Evolutionary conservation across 2,329 filamentous ascomycete genomes (phyloP).

Genomic region (Sarocladiaceae sp.): DNA sequence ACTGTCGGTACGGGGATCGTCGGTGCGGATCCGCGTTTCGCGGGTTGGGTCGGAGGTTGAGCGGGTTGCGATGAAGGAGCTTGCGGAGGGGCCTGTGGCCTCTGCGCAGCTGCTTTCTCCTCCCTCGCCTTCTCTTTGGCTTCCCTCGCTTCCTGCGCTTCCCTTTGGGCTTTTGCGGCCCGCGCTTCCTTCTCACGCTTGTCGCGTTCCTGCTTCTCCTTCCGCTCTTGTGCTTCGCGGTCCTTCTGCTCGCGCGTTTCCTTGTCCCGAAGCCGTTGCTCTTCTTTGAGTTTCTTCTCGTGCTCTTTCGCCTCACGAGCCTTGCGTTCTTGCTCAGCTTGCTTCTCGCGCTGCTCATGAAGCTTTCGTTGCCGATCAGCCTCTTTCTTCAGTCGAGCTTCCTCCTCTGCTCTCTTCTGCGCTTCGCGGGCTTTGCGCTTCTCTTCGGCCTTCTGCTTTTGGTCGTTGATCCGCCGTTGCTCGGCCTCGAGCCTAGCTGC

Average conservation of each 20-base stretch:
- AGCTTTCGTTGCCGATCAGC: constrained; percentile 72
- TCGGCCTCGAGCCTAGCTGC: constrained; percentile 69
- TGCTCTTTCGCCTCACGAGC: constrained; percentile 52
- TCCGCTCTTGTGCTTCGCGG: constrained; percentile 61
- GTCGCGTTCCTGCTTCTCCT: constrained; percentile 55
- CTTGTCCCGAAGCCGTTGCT: constrained; percentile 72
- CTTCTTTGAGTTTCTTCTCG: constrained; percentile 81
- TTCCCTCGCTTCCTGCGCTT: constrained; percentile 43
- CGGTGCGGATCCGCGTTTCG: not conserved
- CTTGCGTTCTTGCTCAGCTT: constrained; percentile 81
- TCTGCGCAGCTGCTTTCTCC: constrained; percentile 32
- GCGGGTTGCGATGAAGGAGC: constrained; percentile 17
- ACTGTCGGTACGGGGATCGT: constrained; percentile 37
- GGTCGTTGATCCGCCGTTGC: constrained; percentile 72
- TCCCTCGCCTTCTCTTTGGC: constrained; percentile 63
- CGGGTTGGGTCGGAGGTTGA: constrained; percentile 23
- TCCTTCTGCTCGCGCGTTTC: constrained; percentile 66
- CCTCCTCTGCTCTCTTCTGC: constrained; percentile 83
- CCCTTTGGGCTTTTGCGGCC: constrained; percentile 53
- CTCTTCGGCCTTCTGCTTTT: constrained; percentile 76
- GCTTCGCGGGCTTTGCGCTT: constrained; percentile 87
- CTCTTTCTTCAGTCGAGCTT: constrained; percentile 78
- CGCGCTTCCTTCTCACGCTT: constrained; percentile 55
- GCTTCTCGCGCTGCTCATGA: constrained; percentile 79
- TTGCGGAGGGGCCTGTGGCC: constrained; percentile 19